These are phyloP conservation scores for Adansonia rubrostipa DNA, from an alignment of 441 rosid genomes.

Conservation along the genomic window DNA sequence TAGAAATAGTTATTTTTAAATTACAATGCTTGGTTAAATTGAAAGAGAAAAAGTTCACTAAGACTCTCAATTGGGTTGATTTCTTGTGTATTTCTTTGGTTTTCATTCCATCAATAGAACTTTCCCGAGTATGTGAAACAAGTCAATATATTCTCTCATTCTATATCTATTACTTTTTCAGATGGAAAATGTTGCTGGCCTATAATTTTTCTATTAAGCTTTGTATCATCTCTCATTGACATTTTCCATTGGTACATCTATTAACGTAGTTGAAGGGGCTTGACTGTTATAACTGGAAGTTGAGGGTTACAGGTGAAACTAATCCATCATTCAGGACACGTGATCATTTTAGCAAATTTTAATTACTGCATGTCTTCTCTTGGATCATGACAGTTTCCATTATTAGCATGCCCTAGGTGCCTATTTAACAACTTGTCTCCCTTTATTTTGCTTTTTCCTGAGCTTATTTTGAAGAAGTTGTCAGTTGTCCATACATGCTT, in stretches of 20 bases:
- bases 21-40: neutral
- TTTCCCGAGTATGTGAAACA: neutral
- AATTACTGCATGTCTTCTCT: neutral
- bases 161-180: neutral
- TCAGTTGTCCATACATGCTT: neutral
- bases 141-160: neutral
- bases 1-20: neutral
- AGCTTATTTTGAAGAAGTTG: neutral
- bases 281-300: neutral
- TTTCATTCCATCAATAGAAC: neutral
- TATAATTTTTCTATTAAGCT: neutral
- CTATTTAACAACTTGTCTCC: neutral
- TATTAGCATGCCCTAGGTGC: neutral
- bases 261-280: neutral
- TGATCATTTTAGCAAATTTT: neutral
- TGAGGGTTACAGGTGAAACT: neutral
- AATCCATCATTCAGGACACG: neutral
- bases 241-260: neutral
- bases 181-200: neutral
- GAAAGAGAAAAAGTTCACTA: neutral
- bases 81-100: neutral
- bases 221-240: neutral
- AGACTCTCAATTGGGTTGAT: slow-evolving; percentile 1
- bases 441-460: neutral
- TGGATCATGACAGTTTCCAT: neutral